Conservation (phyloP, 352 stramenopile species). For the Phytophthora foliorum region DNA sequence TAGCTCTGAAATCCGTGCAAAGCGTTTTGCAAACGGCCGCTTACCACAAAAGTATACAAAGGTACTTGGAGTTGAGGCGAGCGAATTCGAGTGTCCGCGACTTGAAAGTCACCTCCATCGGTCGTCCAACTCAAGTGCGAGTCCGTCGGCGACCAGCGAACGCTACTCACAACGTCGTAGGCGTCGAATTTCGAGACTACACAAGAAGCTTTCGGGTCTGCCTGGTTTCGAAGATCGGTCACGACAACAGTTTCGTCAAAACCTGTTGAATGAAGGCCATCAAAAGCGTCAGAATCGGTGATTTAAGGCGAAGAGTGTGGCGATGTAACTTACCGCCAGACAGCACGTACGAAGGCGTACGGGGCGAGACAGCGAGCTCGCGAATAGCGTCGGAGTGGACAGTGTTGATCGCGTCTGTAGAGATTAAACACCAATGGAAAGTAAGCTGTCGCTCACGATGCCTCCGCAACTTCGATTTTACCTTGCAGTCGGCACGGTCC, state of each 20-base stretch:
- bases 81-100: slow-evolving; percentile 58
- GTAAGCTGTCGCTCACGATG: neutral
- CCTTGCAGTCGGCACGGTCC: slow-evolving; percentile 49
- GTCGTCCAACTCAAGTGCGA: slow-evolving; percentile 84
- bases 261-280: slow-evolving; percentile 39
- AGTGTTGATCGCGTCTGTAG: slow-evolving; percentile 58
- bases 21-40: neutral
- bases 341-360: slow-evolving; percentile 23
- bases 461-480: slow-evolving; percentile 12
- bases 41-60: slow-evolving; percentile 45
- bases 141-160: slow-evolving; percentile 67
- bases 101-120: slow-evolving; percentile 79
- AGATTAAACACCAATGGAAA: neutral
- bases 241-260: slow-evolving; percentile 88
- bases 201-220: slow-evolving; percentile 42
- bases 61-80: slow-evolving; percentile 50
- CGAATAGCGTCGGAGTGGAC: slow-evolving; percentile 81
- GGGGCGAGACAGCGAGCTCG: slow-evolving; percentile 62
- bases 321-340: slow-evolving; percentile 21
- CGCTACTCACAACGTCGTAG: slow-evolving; percentile 82
- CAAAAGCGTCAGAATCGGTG: slow-evolving; percentile 1
- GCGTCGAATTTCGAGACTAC: slow-evolving; percentile 75
- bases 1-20: neutral
- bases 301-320: neutral
- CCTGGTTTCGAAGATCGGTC: slow-evolving; percentile 59